A percentile compares a stretch with the other conserved stretches of the same genome.
Conservation (phyloP, 2,329 filamentous ascomycete genomes). For the Ophioceras dolichostomum region DNA sequence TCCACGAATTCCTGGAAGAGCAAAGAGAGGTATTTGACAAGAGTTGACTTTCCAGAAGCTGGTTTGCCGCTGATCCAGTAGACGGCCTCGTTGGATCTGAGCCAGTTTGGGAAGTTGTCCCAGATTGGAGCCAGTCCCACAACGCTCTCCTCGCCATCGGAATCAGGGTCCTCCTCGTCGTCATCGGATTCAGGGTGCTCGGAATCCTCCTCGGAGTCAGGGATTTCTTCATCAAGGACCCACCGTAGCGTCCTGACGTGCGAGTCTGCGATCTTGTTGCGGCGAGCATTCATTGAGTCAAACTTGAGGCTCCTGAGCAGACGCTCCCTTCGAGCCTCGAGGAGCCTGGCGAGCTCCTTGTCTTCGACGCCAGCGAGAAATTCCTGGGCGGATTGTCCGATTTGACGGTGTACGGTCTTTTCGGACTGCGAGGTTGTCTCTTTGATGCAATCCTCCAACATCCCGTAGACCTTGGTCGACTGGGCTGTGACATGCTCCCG, state of each 20-base stretch:
- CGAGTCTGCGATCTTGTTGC: conserved; percentile 4
- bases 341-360: not conserved
- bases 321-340: not conserved
- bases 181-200: not conserved
- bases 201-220: not conserved
- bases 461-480: not conserved
- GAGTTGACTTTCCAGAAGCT: conserved; percentile 18
- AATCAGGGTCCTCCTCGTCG: not conserved
- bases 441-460: not conserved
- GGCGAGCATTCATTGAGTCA: conserved; percentile 7
- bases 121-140: not conserved
- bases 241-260: conserved; percentile 1
- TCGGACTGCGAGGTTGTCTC: not conserved
- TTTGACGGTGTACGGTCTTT: not conserved
- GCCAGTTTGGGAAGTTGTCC: conserved; percentile 1
- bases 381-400: too few species aligned
- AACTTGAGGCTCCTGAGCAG: conserved; percentile 7
- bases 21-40: conserved; percentile 18
- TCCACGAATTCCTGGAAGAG: too few species aligned
- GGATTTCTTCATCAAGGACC: not conserved
- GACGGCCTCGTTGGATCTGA: not conserved
- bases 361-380: too few species aligned
- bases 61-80: conserved; percentile 21
- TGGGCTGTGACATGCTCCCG: not conserved
- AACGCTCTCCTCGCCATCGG: not conserved